These are phyloP conservation scores for Dendrobium nobile DNA, from an alignment of 106 monocot genomes.

Conservation along the genomic window DNA sequence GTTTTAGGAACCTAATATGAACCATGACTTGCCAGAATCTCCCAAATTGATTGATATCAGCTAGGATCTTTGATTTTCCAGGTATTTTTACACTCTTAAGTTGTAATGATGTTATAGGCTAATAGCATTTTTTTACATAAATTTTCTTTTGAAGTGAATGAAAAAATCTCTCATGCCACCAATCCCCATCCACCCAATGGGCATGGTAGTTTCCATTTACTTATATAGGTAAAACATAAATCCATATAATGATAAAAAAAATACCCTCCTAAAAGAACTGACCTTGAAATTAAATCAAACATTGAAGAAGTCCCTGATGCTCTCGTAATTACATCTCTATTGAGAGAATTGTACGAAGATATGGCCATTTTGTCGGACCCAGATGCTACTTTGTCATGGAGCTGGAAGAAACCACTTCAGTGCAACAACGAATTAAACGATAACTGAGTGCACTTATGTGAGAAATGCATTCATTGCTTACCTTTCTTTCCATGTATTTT, in stretches of 20 bases:
- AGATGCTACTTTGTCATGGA: slow-evolving; percentile 19
- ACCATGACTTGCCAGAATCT: background rate
- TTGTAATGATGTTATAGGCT: background rate
- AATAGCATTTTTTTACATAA: background rate
- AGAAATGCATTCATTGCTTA: slow-evolving; percentile 14
- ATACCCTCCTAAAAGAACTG: background rate
- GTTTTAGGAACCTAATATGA: background rate
- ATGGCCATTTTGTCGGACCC: slow-evolving; percentile 11
- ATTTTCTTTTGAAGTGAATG: background rate
- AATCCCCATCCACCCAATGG: background rate
- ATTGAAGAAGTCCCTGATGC: slow-evolving; percentile 6
- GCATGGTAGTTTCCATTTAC: background rate
- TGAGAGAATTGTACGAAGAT: slow-evolving; percentile 11
- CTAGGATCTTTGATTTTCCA: background rate
- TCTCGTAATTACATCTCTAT: slow-evolving; percentile 4
- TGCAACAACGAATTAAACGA: slow-evolving; percentile 8
- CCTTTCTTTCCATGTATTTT: slow-evolving; percentile 39
- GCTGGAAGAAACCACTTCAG: slow-evolving; percentile 22
- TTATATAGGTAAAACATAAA: background rate
- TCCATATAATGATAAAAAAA: background rate
- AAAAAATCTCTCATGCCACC: background rate
- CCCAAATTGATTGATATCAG: background rate
- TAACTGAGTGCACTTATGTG: background rate
- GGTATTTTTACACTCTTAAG: background rate
- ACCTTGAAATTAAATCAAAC: slow-evolving; percentile 28